Evolutionary conservation across 768 basidiomycete species (phyloP), one percentile per base, ranked within the genome.

Genomic region (Agaricus subrufescens): DNA sequence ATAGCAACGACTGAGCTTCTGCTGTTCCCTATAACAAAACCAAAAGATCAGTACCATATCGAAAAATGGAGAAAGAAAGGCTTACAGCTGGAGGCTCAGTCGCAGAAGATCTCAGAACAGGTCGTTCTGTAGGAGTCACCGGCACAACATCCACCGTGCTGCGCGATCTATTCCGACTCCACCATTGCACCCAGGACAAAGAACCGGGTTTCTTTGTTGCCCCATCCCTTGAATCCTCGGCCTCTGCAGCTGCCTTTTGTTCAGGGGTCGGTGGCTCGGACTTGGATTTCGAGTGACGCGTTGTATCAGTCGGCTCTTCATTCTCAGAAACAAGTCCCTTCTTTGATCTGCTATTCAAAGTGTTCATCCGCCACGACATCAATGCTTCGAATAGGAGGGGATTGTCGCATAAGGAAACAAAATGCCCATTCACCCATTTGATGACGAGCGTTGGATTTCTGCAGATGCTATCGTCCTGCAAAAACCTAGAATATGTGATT

Each of bases 101-200:
- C 51, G 59, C 63, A 26, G 50, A 37, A 49, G 58, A 42, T 15
- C 26, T 46, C 3, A 58, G 30, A 42, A 48, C 45, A 26, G 50
- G 58, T 31, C 55, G 62, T 43, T 60, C 59, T 11, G 61, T 60
- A 50, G 42, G 34, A 52, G 52, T 26, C 9, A 37, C 19, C 19
- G 57, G 14, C 31, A 43, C 44, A 37, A 50, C 57, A 34, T 50
- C 60, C 39, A 56, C 57, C 12, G 48, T 51, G 25, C 63, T 65
- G 3, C 69, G 74, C 52, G 70, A 72, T 53, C 75, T 70, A 68
- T 82, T 86, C 19, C 88, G 75, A 58, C 80, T 84, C 91, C 89
- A 94, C 92, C 91, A 93, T 39, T 83, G 80, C 38, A 81, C 82
- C 91, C 90, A 93, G n/a, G 85, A 86, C 0, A 81, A 79, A 12